These are phyloP conservation scores for Fusarium gaditjirri DNA, from an alignment of 2,329 filamentous ascomycete genomes.

Conservation along the genomic window DNA sequence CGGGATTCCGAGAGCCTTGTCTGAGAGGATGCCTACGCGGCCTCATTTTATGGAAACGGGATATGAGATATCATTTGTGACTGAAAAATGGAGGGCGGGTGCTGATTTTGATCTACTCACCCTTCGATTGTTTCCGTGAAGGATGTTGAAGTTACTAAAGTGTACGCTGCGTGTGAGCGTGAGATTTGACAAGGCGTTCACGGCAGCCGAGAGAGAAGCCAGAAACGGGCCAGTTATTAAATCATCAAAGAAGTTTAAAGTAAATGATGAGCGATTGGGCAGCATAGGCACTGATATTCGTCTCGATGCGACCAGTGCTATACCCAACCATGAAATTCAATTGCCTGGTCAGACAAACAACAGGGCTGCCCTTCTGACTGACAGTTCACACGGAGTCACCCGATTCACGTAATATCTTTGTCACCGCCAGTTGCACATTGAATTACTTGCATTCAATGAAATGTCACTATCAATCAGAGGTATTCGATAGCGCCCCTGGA, in stretches of 20 bases:
- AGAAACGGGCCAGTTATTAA: rapidly evolving
- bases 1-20: background rate
- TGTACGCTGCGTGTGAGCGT: background rate
- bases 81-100: rapidly evolving
- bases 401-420: rapidly evolving
- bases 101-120: rapidly evolving
- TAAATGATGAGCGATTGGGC: too few species aligned
- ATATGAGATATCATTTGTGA: background rate
- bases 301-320: rapidly evolving
- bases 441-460: background rate
- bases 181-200: rapidly evolving
- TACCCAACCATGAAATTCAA: rapidly evolving
- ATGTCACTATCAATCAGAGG: too few species aligned
- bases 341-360: background rate
- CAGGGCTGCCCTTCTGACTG: too few species aligned
- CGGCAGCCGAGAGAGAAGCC: rapidly evolving
- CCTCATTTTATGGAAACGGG: background rate
- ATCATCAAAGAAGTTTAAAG: rapidly evolving
- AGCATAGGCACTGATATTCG: rapidly evolving
- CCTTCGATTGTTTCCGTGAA: too few species aligned
- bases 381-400: background rate
- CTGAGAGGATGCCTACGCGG: background rate
- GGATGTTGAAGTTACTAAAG: rapidly evolving
- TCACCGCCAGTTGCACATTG: too few species aligned
- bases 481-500: rapidly evolving